These are phyloP conservation scores for Phytomonas francai DNA, from an alignment of 208 protist species.

Conservation along the genomic window DNA sequence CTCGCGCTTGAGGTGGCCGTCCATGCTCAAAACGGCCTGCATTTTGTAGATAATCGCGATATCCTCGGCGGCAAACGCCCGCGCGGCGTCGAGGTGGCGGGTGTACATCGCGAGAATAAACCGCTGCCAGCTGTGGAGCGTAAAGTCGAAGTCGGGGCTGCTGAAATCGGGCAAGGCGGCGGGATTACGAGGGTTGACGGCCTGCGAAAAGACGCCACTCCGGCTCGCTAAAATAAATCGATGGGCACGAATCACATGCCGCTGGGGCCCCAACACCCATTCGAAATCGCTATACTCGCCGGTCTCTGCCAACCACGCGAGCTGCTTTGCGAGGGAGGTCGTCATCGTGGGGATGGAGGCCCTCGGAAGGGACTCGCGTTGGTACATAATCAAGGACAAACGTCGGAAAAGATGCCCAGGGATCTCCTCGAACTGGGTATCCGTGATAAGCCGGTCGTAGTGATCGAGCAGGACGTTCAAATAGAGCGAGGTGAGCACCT, in stretches of 20 bases:
- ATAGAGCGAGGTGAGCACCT: constrained; percentile 78
- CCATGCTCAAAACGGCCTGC: constrained; percentile 67
- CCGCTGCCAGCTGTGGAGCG: constrained; percentile 77
- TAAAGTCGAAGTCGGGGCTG: constrained; percentile 73
- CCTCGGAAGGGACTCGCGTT: constrained; percentile 57
- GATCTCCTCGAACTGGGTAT: constrained; percentile 84
- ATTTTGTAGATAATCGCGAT: constrained; percentile 84
- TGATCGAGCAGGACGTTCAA: constrained; percentile 71
- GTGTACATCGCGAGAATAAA: constrained; percentile 63
- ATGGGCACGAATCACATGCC: constrained; percentile 61
- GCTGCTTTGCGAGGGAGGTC: constrained; percentile 71
- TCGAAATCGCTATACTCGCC: constrained; percentile 85
- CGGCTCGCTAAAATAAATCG: constrained; percentile 82
- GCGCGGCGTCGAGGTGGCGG: constrained; percentile 53
- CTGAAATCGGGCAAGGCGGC: constrained; percentile 45
- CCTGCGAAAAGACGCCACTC: constrained; percentile 68
- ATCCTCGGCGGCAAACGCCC: constrained; percentile 61
- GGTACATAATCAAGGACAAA: constrained; percentile 74
- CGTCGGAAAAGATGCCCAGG: constrained; percentile 84
- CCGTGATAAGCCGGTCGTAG: constrained; percentile 83
- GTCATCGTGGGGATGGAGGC: constrained; percentile 54
- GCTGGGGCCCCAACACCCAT: constrained; percentile 64
- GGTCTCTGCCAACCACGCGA: constrained; percentile 69
- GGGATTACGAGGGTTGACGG: constrained; percentile 37
- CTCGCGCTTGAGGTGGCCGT: constrained; percentile 79